Evolutionary conservation across 371 early-diverging fungal species (phyloP).

Genomic region (Saksenaea oblongispora): DNA sequence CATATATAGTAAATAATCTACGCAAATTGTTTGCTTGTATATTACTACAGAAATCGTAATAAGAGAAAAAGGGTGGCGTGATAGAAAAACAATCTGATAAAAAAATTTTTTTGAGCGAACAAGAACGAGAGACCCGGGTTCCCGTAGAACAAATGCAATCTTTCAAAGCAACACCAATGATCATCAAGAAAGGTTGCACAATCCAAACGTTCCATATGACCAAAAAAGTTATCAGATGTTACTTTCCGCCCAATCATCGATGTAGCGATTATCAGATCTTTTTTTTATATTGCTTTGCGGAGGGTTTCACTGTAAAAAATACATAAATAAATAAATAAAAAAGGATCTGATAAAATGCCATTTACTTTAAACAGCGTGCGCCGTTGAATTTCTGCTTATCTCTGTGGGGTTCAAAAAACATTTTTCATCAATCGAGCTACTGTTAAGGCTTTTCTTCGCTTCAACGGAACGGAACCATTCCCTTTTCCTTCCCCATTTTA

Average conservation of each 20-base stretch:
- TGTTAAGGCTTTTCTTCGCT: too few species aligned
- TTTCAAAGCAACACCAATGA: not conserved
- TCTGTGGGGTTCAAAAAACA: too few species aligned
- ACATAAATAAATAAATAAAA: too few species aligned
- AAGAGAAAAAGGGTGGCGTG: not conserved
- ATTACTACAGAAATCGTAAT: not conserved
- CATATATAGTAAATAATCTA: too few species aligned
- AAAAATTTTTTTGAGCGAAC: not conserved
- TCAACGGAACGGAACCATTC: too few species aligned
- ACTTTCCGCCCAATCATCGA: not conserved
- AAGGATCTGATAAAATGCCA: not conserved
- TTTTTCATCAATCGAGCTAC: too few species aligned
- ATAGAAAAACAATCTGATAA: conserved; percentile 2
- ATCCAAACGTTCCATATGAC: conserved; percentile 1
- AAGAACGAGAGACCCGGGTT: not conserved
- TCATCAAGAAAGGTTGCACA: not conserved
- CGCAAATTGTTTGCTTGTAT: not conserved
- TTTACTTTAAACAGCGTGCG: not conserved
- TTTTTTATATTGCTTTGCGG: not conserved
- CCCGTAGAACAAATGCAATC: not conserved
- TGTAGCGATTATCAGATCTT: not conserved
- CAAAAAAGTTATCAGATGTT: not conserved
- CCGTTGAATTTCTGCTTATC: not conserved
- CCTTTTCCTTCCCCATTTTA: too few species aligned
- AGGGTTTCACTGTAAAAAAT: not conserved